Percentiles rank a stretch among this genome's conserved stretches.
phyloP scores from a whole-genome alignment of 768 basidiomycete species.

The Tylopilus balloui region DNA sequence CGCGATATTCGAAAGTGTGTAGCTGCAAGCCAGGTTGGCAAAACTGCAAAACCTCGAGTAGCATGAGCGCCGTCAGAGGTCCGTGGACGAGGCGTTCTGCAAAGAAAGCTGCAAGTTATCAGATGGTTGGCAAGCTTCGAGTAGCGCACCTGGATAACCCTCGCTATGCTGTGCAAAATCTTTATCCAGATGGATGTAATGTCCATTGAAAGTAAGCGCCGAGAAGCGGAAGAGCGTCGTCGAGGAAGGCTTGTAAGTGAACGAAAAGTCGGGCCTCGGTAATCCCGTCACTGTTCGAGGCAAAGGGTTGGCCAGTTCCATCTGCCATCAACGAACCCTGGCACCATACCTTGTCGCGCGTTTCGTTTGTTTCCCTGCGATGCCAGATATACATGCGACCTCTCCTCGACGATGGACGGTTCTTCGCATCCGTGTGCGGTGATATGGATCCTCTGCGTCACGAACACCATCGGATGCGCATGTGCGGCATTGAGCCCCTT shows the following conservation, averaged over 20 bases:
- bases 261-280: conserved; percentile 53
- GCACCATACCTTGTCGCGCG: conserved; percentile 42
- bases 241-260: conserved; percentile 60
- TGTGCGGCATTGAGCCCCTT: conserved; percentile 53
- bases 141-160: conserved; percentile 59
- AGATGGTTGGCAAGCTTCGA: not conserved
- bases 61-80: conserved; percentile 74
- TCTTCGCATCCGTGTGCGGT: conserved; percentile 39
- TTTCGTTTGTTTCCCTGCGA: conserved; percentile 28
- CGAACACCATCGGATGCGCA: conserved; percentile 68
- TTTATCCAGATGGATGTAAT: conserved; percentile 79
- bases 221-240: conserved; percentile 83
- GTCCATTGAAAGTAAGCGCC: conserved; percentile 81
- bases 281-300: conserved; percentile 43
- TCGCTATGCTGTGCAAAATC: conserved; percentile 63
- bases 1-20: conserved; percentile 61
- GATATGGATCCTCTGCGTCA: conserved; percentile 59
- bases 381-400: conserved; percentile 65
- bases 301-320: not conserved
- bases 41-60: conserved; percentile 57
- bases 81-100: conserved; percentile 82
- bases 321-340: not conserved
- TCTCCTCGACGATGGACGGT: conserved; percentile 56
- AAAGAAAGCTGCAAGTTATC: conserved; percentile 1
- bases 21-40: conserved; percentile 46